A percentile compares a stretch with the other conserved stretches of the same genome.
These are phyloP conservation scores for Venturia pyrina DNA, from an alignment of 2,329 filamentous ascomycete species.

Conservation along the genomic window DNA sequence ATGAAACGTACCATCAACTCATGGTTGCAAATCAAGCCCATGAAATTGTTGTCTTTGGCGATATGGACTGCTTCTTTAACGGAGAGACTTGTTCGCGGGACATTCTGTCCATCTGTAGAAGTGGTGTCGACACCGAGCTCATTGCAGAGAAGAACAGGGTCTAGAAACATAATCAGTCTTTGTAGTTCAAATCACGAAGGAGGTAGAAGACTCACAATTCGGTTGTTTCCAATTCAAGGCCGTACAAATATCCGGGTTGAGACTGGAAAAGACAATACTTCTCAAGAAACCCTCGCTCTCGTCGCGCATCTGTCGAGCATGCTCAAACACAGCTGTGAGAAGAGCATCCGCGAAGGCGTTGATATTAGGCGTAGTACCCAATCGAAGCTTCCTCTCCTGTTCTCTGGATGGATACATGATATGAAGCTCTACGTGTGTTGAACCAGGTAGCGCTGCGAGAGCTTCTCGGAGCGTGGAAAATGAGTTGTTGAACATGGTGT, in stretches of 20 bases:
- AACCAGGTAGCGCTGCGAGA: conserved; percentile 61
- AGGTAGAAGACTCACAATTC: conserved; percentile 53
- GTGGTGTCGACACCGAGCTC: conserved; percentile 54
- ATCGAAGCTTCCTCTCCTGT: conserved; percentile 59
- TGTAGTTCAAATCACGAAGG: not conserved
- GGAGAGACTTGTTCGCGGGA: conserved; percentile 58
- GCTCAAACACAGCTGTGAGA: conserved; percentile 78
- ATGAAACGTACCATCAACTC: conserved; percentile 63
- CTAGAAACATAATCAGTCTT: conserved; percentile 24
- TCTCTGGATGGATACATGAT: conserved; percentile 71
- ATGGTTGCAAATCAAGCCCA: conserved; percentile 89
- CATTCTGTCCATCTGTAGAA: not conserved
- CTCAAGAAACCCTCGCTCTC: conserved; percentile 60
- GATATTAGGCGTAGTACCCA: conserved; percentile 70
- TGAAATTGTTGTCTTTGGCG: conserved; percentile 93
- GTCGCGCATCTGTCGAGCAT: conserved; percentile 61
- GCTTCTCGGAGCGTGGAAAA: conserved; percentile 75
- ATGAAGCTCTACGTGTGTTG: conserved; percentile 86
- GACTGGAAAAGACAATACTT: conserved; percentile 89
- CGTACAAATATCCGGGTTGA: conserved; percentile 81
- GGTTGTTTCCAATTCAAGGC: conserved; percentile 99
- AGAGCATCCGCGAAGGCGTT: conserved; percentile 81
- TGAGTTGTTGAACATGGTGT: conserved; percentile 61
- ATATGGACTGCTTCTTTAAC: conserved; percentile 93
- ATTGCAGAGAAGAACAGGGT: conserved; percentile 91